Conservation (phyloP, 192 early-diverging fungal species). For the Coemansia sp. region DNA sequence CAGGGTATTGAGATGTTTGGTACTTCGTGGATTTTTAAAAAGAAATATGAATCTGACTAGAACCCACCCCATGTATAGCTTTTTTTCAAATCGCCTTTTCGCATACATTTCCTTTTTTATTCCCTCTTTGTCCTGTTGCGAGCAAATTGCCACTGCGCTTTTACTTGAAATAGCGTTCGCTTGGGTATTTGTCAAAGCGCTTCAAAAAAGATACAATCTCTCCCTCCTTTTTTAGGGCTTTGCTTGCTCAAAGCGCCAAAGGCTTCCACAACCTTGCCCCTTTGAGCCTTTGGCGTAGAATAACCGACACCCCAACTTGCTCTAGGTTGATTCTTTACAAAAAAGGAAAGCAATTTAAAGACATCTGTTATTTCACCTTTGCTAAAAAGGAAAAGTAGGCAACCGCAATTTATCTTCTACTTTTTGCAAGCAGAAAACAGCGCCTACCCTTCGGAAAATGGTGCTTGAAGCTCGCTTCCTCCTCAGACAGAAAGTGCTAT, state of each 20-base stretch:
- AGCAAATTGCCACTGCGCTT: background rate
- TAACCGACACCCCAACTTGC: background rate
- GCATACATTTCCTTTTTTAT: background rate
- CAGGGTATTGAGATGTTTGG: slow-evolving; percentile 76
- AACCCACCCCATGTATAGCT: background rate
- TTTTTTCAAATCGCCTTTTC: background rate
- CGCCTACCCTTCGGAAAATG: background rate
- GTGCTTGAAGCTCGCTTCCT: background rate
- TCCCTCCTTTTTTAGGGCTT: background rate
- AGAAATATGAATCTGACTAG: slow-evolving; percentile 69
- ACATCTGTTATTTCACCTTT: background rate
- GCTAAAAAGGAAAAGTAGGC: background rate
- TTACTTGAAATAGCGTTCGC: background rate
- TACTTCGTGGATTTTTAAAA: slow-evolving; percentile 84
- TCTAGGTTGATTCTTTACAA: background rate
- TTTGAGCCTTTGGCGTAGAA: background rate
- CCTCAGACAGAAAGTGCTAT: background rate
- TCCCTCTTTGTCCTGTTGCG: no score
- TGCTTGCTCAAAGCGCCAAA: background rate
- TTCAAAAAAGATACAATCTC: no score
- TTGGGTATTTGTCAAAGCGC: background rate
- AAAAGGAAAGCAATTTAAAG: background rate
- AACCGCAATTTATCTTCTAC: background rate
- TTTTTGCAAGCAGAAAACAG: background rate
- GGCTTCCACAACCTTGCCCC: background rate